Evolutionary conservation across 2,329 filamentous ascomycete genomes (phyloP).

Genomic region (Dothistroma septosporum): DNA sequence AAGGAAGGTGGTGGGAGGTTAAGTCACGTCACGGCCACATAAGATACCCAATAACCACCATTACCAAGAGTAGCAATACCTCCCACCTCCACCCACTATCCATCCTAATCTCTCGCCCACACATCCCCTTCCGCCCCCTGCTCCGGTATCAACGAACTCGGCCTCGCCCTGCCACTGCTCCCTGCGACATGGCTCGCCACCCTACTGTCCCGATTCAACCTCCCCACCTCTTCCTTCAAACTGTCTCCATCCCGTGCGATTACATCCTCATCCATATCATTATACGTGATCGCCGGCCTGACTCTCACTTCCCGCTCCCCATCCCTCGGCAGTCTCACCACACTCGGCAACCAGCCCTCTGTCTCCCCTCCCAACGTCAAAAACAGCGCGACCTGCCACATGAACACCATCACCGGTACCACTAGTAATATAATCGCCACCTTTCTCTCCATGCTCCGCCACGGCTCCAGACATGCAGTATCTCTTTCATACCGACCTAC

Average conservation of each 20-base stretch:
- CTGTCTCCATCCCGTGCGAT: constrained; percentile 24
- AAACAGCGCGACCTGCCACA: constrained; percentile 47
- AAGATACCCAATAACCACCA: not conserved
- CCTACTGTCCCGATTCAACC: constrained; percentile 31
- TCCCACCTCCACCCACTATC: not conserved
- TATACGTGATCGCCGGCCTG: constrained; percentile 25
- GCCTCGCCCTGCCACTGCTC: constrained; percentile 14
- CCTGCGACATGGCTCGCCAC: constrained; percentile 29
- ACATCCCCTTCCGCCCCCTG: constrained; percentile 8
- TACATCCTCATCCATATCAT: constrained; percentile 24
- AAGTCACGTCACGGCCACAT: not conserved
- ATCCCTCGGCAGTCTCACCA: constrained; percentile 26
- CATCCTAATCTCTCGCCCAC: constrained; percentile 9
- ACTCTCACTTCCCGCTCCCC: constrained; percentile 2
- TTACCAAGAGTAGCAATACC: not conserved
- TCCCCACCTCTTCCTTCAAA: constrained; percentile 25
- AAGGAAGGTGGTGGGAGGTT: constrained; percentile 35
- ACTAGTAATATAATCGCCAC: constrained; percentile 54
- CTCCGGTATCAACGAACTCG: constrained; percentile 17
- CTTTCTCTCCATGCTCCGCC: constrained; percentile 54
- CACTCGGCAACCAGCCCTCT: constrained; percentile 30
- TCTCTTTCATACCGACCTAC: constrained; percentile 45
- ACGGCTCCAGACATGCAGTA: constrained; percentile 50
- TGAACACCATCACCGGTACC: constrained; percentile 51
- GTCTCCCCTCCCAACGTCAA: constrained; percentile 25